phyloP scores from a whole-genome alignment of 1,139 yeast genomes.

The Nadsonia starkeyi-henricii region DNA sequence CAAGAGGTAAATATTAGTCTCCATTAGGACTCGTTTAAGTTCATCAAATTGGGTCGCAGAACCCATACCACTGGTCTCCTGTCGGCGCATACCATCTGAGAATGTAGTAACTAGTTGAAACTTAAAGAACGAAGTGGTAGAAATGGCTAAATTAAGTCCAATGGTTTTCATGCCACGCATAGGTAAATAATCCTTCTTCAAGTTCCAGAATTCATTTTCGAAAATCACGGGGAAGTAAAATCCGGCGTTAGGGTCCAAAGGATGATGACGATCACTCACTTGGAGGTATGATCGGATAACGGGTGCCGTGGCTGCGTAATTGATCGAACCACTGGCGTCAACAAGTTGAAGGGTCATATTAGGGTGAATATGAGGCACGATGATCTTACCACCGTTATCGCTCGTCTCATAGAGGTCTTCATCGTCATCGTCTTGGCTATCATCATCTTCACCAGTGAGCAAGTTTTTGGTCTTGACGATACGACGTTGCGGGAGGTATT shows the following conservation, averaged over 20 bases:
- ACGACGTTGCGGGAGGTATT: slow-evolving; percentile 6
- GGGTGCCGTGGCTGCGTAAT: slow-evolving; percentile 18
- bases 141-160: slow-evolving; percentile 20
- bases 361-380: slow-evolving; percentile 27
- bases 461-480: slow-evolving; percentile 21
- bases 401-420: slow-evolving; percentile 4
- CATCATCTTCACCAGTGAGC: slow-evolving; percentile 15
- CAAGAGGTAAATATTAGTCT: slow-evolving; percentile 26
- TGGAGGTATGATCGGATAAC: slow-evolving; percentile 10
- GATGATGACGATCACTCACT: slow-evolving; percentile 1
- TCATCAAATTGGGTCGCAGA: slow-evolving; percentile 18
- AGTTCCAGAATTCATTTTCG: slow-evolving; percentile 1
- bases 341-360: slow-evolving; percentile 21
- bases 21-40: slow-evolving; percentile 25
- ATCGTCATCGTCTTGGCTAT: slow-evolving; percentile 11
- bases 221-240: slow-evolving; percentile 23
- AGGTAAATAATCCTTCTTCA: not conserved
- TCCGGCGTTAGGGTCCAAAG: slow-evolving; percentile 6
- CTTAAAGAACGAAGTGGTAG: slow-evolving; percentile 20
- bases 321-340: slow-evolving; percentile 6
- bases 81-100: slow-evolving; percentile 21
- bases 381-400: slow-evolving; percentile 7
- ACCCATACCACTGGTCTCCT: slow-evolving; percentile 16
- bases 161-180: slow-evolving; percentile 7
- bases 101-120: slow-evolving; percentile 21